phyloP scores from a whole-genome alignment of 2,329 filamentous ascomycete species.

The Ilyonectria sp. region DNA sequence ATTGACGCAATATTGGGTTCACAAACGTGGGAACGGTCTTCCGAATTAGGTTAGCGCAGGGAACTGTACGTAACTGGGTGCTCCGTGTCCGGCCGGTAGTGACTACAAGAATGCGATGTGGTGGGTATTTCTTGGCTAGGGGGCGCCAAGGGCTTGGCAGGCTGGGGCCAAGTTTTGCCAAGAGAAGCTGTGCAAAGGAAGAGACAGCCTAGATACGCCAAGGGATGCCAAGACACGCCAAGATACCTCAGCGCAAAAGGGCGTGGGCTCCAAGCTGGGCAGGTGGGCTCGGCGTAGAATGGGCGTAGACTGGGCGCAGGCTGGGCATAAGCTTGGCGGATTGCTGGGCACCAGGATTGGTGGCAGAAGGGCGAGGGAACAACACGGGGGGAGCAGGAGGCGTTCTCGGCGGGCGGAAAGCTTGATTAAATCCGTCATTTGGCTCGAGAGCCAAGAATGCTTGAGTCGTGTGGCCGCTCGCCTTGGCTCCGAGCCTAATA shows the following conservation, averaged over 20 bases:
- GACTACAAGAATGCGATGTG: not conserved
- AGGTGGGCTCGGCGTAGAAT: too few relatives aligned
- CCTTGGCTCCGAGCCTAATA: constrained; percentile 38
- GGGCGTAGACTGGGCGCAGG: not conserved
- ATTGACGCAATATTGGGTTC: constrained; percentile 12
- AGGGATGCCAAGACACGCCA: constrained; percentile 6
- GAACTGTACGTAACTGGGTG: not conserved
- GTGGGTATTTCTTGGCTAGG: not conserved
- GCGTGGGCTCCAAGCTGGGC: constrained; percentile 1
- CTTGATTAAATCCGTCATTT: constrained; percentile 35
- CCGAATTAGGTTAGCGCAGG: constrained; percentile 1
- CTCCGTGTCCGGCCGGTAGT: not conserved
- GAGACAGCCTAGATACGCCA: not conserved
- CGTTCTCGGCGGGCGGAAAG: constrained; percentile 42
- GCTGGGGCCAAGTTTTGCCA: not conserved
- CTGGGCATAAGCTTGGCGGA: constrained; percentile 16
- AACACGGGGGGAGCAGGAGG: constrained; percentile 1
- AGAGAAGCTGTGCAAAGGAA: not conserved
- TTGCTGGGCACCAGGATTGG: constrained; percentile 4
- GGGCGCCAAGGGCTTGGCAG: constrained; percentile 8
- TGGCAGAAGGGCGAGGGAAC: not conserved
- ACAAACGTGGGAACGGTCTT: constrained; percentile 1
- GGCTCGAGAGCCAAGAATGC: constrained; percentile 12
- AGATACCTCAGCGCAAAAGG: not conserved
- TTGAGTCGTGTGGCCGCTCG: constrained; percentile 42